Evolutionary conservation across 345 rosid species (phyloP), one percentile per base, ranked within the genome.

Genomic region (Salix koriyanagi): DNA sequence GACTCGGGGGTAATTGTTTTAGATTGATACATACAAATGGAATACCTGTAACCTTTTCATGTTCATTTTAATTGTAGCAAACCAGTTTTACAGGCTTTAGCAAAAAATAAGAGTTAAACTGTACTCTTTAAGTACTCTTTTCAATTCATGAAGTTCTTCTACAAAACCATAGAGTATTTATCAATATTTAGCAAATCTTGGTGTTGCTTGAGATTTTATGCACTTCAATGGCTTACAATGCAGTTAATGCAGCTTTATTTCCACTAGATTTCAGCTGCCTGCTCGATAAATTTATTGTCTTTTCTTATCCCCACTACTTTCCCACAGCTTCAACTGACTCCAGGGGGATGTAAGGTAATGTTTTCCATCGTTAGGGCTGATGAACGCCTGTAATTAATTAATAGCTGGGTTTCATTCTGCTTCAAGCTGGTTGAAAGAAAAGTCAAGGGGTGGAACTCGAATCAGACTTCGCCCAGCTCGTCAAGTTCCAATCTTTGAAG

Each of bases 1-100:
- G 71, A 68, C 16, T 39, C 81, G 0, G 79, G 82, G 6, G 19
- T 89, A 64, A 76, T 85, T 41, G 66, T 84, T 28, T 71, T 86
- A 58, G 92, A 87, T 37, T 87, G 76, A 80, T 36, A 11, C 15
- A 61, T 60, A 14, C 30, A 65, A 36, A 52, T 23, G 25, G 72
- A n/a, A 75, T 67, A 13, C 50, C 48, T 32, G 18, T 54, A 52
- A 36, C 5, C 46, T 65, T 65, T 52, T 28, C 44, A 67, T 30
- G 3, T 23, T 77, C 52, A 11, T 6, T 28, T 32, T 25, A 10
- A 25, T 18, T 23, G 46, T 68, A 68, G 13, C 50, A 25, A 78
- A 39, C 65, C 18, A 77, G 65, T 39, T 67, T 64, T 66, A 30
- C 72, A 42, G 32, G n/a, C 60, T 56, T 12, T 16, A 62, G 62